phyloP scores from a whole-genome alignment of 2,329 filamentous ascomycete species.

The Beauveria bassiana region DNA sequence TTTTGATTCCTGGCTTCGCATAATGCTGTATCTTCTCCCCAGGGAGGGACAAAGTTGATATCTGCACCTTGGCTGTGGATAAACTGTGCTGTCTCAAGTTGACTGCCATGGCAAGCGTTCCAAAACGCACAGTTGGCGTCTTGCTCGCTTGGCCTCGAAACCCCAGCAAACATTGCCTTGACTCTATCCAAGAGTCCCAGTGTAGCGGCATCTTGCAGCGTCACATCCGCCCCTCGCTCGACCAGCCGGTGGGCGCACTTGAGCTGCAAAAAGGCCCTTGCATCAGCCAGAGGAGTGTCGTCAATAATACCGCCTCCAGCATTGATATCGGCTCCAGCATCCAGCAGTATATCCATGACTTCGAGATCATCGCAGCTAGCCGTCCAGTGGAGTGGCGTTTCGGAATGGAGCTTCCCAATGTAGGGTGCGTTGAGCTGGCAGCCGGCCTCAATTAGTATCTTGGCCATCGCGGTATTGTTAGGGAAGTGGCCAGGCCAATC shows the following conservation, averaged over 20 bases:
- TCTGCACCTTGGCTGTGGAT: slow-evolving; percentile 7
- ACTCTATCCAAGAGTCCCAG: slow-evolving; percentile 13
- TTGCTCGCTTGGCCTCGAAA: neutral
- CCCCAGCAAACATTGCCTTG: neutral
- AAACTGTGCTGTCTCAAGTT: slow-evolving; percentile 12
- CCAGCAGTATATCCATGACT: slow-evolving; percentile 14
- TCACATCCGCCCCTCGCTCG: slow-evolving; percentile 12
- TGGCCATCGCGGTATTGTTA: slow-evolving; percentile 1
- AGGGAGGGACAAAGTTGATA: slow-evolving; percentile 23
- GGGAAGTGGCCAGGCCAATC: slow-evolving; percentile 15
- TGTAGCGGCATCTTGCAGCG: slow-evolving; percentile 14
- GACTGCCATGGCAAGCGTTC: slow-evolving; percentile 15
- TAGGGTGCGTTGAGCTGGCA: slow-evolving; percentile 13
- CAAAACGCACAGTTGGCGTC: slow-evolving; percentile 12
- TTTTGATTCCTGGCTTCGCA: slow-evolving; percentile 9
- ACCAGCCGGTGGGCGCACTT: slow-evolving; percentile 13
- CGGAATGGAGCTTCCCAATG: slow-evolving; percentile 11
- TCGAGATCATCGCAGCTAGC: slow-evolving; percentile 15
- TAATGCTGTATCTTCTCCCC: slow-evolving; percentile 41
- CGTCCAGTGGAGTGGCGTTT: slow-evolving; percentile 15
- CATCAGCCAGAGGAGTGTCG: slow-evolving; percentile 14
- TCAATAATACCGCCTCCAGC: slow-evolving; percentile 14
- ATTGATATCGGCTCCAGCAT: slow-evolving; percentile 17
- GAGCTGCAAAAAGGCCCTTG: slow-evolving; percentile 14
- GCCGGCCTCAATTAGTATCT: slow-evolving; percentile 10